These are phyloP conservation scores for Mycena venus DNA, from an alignment of 768 basidiomycete genomes.

Conservation along the genomic window DNA sequence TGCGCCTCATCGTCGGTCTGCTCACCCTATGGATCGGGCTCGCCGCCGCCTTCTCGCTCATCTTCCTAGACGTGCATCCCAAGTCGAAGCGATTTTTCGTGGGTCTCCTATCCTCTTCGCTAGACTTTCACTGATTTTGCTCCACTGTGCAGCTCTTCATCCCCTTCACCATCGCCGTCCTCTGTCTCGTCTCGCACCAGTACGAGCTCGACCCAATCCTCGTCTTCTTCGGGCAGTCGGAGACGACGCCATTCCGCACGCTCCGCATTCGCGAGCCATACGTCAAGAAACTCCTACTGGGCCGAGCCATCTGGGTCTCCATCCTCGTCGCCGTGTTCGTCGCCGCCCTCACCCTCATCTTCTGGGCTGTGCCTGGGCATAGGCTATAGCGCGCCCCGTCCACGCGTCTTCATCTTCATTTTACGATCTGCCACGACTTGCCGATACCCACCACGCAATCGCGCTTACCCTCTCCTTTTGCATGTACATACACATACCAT, in stretches of 20 bases:
- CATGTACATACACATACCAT: conserved; percentile 10
- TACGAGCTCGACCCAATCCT: conserved; percentile 98
- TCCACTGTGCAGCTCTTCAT: conserved; percentile 83
- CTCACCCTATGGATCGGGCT: conserved; percentile 96
- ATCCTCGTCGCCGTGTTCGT: conserved; percentile 83
- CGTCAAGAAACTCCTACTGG: conserved; percentile 89
- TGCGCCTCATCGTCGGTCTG: conserved; percentile 87
- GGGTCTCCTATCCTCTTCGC: conserved; percentile 46
- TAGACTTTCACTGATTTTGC: conserved; percentile 23
- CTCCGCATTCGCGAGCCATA: conserved; percentile 94
- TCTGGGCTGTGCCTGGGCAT: conserved; percentile 97
- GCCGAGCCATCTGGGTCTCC: conserved; percentile 93
- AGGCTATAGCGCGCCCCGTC: conserved; percentile 65
- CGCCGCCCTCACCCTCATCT: conserved; percentile 88
- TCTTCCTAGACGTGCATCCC: conserved; percentile 94
- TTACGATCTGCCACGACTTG: background rate
- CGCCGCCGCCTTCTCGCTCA: conserved; percentile 88
- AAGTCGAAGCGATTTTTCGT: conserved; percentile 96
- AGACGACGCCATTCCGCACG: conserved; percentile 97
- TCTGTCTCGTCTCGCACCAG: conserved; percentile 94
- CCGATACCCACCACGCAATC: conserved; percentile 22
- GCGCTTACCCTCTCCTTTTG: conserved; percentile 8
- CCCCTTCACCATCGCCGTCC: conserved; percentile 90
- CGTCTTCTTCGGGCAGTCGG: conserved; percentile 93
- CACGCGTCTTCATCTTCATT: background rate